Evolutionary conservation across 2,329 filamentous ascomycete species (phyloP).

Genomic region (Apiospora hydei): DNA sequence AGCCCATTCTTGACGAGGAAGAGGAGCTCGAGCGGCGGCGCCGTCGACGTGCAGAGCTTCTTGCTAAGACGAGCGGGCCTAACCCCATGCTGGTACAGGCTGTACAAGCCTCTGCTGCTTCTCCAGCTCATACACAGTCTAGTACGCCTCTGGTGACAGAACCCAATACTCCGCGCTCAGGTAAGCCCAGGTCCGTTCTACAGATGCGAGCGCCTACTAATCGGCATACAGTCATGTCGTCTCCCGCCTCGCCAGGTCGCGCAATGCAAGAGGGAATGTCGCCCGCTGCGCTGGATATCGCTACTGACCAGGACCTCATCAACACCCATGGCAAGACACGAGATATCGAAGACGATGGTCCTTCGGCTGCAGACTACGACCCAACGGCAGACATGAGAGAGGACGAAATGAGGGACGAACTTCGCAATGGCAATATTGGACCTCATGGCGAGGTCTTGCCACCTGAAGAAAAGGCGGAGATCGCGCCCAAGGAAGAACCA

Average conservation of each 20-base stretch:
- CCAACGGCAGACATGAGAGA: constrained; percentile 79
- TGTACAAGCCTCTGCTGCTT: constrained; percentile 65
- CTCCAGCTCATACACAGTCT: constrained; percentile 53
- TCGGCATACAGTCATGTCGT: constrained; percentile 37
- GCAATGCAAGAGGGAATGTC: constrained; percentile 61
- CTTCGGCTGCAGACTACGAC: constrained; percentile 81
- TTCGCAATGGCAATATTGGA: constrained; percentile 57
- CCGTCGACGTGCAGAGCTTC: constrained; percentile 82
- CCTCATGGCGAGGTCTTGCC: constrained; percentile 66
- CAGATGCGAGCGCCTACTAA: constrained; percentile 35
- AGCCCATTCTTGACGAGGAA: constrained; percentile 77
- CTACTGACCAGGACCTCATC: constrained; percentile 72
- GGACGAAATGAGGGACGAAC: constrained; percentile 68
- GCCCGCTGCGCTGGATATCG: constrained; percentile 67
- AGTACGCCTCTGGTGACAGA: constrained; percentile 50
- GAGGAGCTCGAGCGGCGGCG: constrained; percentile 85
- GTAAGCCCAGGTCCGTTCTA: constrained; percentile 44
- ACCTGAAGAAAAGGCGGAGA: constrained; percentile 40
- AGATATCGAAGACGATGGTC: constrained; percentile 65
- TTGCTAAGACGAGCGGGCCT: constrained; percentile 80
- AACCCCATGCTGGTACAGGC: constrained; percentile 80
- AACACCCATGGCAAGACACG: constrained; percentile 60
- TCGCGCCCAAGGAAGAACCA: constrained; percentile 46
- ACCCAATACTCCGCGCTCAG: constrained; percentile 54
- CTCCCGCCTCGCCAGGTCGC: constrained; percentile 49